phyloP scores from a whole-genome alignment of 2,329 filamentous ascomycete species.

The Trichophyton equinum region DNA sequence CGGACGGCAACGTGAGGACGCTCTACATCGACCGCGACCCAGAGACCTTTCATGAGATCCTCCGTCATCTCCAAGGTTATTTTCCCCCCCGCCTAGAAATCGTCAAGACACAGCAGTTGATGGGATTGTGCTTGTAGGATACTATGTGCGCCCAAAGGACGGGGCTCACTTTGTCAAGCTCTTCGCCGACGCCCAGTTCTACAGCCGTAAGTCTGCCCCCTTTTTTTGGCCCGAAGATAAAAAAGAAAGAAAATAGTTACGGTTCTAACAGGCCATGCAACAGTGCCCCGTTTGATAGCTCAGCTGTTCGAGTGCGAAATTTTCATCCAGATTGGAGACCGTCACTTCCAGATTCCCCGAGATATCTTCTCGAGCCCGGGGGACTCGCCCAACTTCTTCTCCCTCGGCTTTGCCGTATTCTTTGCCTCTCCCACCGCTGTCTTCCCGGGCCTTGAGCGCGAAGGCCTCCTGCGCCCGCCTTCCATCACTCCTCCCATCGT shows the following conservation, averaged over 20 bases:
- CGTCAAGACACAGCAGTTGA: background rate
- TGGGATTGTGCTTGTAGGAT: conserved; percentile 39
- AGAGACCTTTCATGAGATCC: conserved; percentile 76
- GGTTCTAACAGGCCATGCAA: background rate
- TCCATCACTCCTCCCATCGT: conserved; percentile 73
- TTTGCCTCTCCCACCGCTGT: conserved; percentile 68
- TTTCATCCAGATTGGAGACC: conserved; percentile 78
- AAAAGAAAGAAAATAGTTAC: background rate
- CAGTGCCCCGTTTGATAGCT: conserved; percentile 76
- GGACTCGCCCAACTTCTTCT: conserved; percentile 93
- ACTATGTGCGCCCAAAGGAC: conserved; percentile 70
- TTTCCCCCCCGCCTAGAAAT: background rate
- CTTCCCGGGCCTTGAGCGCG: conserved; percentile 73
- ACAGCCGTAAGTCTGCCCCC: conserved; percentile 49
- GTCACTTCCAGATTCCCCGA: conserved; percentile 78
- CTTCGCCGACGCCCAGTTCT: conserved; percentile 92
- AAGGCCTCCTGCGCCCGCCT: conserved; percentile 69
- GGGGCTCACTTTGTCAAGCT: conserved; percentile 80
- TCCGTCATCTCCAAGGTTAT: conserved; percentile 66
- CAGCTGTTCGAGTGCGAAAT: conserved; percentile 87
- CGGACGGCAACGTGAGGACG: conserved; percentile 54
- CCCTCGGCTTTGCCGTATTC: conserved; percentile 77
- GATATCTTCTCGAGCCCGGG: conserved; percentile 75
- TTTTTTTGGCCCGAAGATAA: background rate
- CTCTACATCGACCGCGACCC: conserved; percentile 94